Conservation (phyloP, 441 rosid species). For the Geranium incanum region DNA sequence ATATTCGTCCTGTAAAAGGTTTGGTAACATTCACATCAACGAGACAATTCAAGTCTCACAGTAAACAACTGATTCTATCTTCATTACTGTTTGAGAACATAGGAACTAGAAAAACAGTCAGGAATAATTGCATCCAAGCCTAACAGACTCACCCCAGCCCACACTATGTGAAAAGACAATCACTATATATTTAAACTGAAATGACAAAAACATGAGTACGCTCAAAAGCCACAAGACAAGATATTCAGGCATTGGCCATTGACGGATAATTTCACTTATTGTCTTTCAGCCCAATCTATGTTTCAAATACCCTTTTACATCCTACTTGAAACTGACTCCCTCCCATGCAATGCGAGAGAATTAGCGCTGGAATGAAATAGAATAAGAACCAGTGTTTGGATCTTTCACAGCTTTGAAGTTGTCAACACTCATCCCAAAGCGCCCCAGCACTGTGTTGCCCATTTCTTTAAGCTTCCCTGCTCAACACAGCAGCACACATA, state of each 20-base stretch:
- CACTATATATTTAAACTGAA: not conserved
- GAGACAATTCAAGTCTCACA: too few relatives aligned
- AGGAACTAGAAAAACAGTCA: too few relatives aligned
- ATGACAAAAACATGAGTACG: not conserved
- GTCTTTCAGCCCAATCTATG: not conserved
- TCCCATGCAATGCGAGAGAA: slow-evolving; percentile 4
- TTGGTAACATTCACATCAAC: too few relatives aligned
- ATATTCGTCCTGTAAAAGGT: too few relatives aligned
- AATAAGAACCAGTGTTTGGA: slow-evolving; percentile 90
- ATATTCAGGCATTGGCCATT: not conserved
- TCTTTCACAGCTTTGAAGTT: slow-evolving; percentile 92
- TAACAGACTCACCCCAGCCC: too few relatives aligned
- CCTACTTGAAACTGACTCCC: not conserved
- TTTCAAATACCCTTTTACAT: not conserved
- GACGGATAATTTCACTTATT: not conserved
- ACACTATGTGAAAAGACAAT: not conserved
- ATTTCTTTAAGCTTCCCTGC: slow-evolving; percentile 84
- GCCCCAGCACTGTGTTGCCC: slow-evolving; percentile 80
- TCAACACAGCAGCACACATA: not conserved
- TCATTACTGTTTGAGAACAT: too few relatives aligned
- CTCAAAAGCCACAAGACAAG: not conserved
- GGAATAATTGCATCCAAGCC: too few relatives aligned
- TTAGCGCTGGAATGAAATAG: slow-evolving; percentile 65
- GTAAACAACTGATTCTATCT: too few relatives aligned
- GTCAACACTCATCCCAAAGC: slow-evolving; percentile 86